phyloP scores from a whole-genome alignment of 345 rosid species.

The Iberis pinnata region DNA sequence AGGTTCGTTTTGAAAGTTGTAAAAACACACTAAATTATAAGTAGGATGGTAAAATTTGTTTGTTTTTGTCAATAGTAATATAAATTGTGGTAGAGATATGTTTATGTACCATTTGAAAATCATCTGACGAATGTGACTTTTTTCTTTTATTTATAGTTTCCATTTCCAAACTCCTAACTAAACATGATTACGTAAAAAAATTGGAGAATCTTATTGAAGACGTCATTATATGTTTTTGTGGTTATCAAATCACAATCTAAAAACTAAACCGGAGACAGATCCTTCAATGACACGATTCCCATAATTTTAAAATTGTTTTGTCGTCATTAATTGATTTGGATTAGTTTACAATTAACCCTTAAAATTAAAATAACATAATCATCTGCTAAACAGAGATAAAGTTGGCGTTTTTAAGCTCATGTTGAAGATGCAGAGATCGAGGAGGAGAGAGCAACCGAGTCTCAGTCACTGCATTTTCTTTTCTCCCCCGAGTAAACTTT shows the following conservation, averaged over 20 bases:
- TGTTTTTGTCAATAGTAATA: too few species aligned
- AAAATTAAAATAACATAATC: conserved; percentile 24
- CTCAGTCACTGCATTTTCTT: conserved; percentile 23
- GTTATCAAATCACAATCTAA: conserved; percentile 10
- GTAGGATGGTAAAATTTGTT: too few species aligned
- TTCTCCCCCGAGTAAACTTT: conserved; percentile 9
- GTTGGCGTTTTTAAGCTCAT: conserved; percentile 24
- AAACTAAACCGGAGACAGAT: conserved; percentile 28
- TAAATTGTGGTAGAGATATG: neutral
- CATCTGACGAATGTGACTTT: too few species aligned
- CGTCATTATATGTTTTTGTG: conserved; percentile 7
- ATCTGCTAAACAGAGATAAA: conserved; percentile 21
- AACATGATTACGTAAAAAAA: neutral
- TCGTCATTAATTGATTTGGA: conserved; percentile 25
- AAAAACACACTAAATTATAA: too few species aligned
- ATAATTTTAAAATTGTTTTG: conserved; percentile 11
- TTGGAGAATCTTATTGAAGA: neutral
- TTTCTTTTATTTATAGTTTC: too few species aligned
- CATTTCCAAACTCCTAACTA: neutral
- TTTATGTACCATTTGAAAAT: neutral
- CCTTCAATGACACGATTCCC: conserved; percentile 51
- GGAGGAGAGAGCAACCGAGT: conserved; percentile 16
- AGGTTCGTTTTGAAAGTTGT: too few species aligned
- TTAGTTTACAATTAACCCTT: conserved; percentile 18
- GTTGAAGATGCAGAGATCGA: conserved; percentile 25